These are phyloP conservation scores for Hemileia vastatrix DNA, from an alignment of 1,284 basidiomycete genomes.

Conservation along the genomic window DNA sequence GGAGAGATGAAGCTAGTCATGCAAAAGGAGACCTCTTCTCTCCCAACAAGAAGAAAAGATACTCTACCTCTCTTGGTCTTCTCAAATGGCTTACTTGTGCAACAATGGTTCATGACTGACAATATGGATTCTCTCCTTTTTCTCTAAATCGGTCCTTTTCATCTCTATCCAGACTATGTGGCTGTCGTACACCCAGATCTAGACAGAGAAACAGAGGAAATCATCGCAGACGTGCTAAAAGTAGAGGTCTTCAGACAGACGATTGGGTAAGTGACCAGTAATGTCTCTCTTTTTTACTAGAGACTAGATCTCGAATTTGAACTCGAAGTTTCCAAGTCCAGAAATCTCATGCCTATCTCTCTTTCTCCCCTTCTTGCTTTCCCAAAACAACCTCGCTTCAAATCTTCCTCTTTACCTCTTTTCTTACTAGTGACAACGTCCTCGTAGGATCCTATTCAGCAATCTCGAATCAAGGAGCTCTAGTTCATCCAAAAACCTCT, in stretches of 20 bases:
- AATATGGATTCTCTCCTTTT: constrained; percentile 40
- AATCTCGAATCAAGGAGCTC: constrained; percentile 87
- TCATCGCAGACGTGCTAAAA: constrained; percentile 96
- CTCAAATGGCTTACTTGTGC: no score
- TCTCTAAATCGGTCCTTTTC: not conserved
- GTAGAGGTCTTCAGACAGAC: constrained; percentile 98
- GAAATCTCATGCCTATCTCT: no score
- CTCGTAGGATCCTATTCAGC: constrained; percentile 91
- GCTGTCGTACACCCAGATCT: constrained; percentile 94
- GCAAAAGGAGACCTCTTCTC: no score
- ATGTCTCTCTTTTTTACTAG: no score
- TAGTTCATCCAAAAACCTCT: constrained; percentile 94
- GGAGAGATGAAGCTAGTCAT: no score
- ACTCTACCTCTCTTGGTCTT: no score
- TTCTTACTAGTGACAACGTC: constrained; percentile 84
- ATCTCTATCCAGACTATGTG: constrained; percentile 54
- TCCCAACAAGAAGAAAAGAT: no score
- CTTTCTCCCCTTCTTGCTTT: no score
- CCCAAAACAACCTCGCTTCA: no score
- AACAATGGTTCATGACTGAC: constrained; percentile 37
- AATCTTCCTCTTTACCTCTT: no score
- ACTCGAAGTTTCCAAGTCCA: no score
- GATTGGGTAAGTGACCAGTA: constrained; percentile 49
- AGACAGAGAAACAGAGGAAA: constrained; percentile 97
- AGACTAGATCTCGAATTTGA: no score